Conservation (phyloP, 352 stramenopile species). For the Phytophthora tentaculata region DNA sequence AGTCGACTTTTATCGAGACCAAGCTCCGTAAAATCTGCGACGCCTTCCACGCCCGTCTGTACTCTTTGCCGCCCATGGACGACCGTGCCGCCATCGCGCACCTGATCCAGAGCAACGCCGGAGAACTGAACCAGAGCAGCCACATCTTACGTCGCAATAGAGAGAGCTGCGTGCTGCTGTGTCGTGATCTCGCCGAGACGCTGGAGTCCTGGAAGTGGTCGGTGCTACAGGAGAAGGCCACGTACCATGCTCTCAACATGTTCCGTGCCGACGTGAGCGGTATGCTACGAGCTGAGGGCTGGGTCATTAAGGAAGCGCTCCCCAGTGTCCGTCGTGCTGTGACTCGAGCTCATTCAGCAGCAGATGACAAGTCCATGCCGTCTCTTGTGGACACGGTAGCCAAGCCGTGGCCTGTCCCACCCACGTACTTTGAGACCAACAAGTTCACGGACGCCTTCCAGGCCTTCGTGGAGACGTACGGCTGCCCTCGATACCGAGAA, state of each 20-base stretch:
- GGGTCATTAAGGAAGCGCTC: slow-evolving; percentile 91
- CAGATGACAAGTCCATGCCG: slow-evolving; percentile 94
- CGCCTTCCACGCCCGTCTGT: slow-evolving; percentile 96
- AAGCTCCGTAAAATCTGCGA: slow-evolving; percentile 99
- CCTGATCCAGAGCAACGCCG: slow-evolving; percentile 92
- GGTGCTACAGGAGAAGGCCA: slow-evolving; percentile 96
- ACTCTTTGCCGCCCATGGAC: slow-evolving; percentile 96
- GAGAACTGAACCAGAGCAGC: slow-evolving; percentile 95
- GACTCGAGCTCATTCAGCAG: slow-evolving; percentile 86
- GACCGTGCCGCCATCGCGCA: slow-evolving; percentile 89
- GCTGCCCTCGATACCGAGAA: slow-evolving; percentile 98
- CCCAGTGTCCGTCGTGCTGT: slow-evolving; percentile 89
- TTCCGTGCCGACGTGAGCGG: slow-evolving; percentile 97
- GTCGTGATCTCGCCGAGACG: slow-evolving; percentile 93
- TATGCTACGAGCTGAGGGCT: slow-evolving; percentile 97
- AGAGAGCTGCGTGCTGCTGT: slow-evolving; percentile 94
- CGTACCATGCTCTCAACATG: slow-evolving; percentile 98
- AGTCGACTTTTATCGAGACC: slow-evolving; percentile 96
- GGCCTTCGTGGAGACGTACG: slow-evolving; percentile 99
- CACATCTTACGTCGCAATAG: slow-evolving; percentile 97
- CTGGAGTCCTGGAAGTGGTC: slow-evolving; percentile 98
- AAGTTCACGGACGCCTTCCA: slow-evolving; percentile 99
- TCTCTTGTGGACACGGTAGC: slow-evolving; percentile 93
- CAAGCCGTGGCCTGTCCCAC: slow-evolving; percentile 96
- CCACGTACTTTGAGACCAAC: slow-evolving; percentile 99